phyloP scores from a whole-genome alignment of 257 asterid genomes.

The Ligustrum vulgare region DNA sequence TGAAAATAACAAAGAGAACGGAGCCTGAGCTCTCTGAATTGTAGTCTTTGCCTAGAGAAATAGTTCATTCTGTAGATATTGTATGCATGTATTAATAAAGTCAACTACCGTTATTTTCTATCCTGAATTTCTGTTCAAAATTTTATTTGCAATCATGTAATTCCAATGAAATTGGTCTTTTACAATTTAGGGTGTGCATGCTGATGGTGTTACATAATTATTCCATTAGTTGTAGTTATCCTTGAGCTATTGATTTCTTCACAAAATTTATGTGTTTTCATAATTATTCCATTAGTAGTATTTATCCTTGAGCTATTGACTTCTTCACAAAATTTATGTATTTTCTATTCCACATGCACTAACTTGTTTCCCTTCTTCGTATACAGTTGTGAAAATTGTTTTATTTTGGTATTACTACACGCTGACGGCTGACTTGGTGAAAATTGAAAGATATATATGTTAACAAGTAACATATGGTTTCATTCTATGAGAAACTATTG shows the following conservation, averaged over 20 bases:
- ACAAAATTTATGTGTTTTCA: not conserved
- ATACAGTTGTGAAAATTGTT: not conserved
- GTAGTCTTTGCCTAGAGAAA: not conserved
- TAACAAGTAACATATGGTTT: not conserved
- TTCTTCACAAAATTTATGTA: not conserved
- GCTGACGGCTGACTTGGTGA: not conserved
- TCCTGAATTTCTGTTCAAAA: not conserved
- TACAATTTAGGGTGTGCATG: not conserved
- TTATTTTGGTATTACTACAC: not conserved
- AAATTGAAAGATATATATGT: not conserved
- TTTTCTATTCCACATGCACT: not conserved
- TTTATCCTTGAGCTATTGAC: not conserved
- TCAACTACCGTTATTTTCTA: not conserved
- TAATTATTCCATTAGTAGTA: not conserved
- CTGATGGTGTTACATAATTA: too few relatives aligned
- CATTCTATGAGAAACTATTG: conserved; percentile 2
- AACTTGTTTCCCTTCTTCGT: not conserved
- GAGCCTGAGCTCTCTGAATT: not conserved
- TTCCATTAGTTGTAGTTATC: not conserved
- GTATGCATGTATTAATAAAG: not conserved
- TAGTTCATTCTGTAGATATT: not conserved
- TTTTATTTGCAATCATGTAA: not conserved
- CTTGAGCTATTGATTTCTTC: not conserved
- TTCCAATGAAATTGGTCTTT: not conserved
- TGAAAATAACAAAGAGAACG: too few relatives aligned